Evolutionary conservation across 805 yeast genomes (phyloP).

Genomic region (Yarrowia porcina): DNA sequence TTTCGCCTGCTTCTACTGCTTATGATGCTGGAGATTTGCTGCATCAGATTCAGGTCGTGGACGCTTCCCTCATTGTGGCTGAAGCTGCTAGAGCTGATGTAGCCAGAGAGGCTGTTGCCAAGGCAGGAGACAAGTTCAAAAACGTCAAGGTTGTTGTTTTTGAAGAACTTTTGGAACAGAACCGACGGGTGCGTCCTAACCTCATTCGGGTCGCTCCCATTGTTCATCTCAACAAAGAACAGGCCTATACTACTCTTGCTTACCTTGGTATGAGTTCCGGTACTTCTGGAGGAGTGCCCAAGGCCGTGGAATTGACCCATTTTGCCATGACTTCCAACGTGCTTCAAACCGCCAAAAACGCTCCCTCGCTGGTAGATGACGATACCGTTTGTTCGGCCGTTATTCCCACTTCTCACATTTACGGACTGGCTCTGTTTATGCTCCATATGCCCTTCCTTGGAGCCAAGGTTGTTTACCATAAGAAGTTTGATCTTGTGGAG

Average conservation of each 20-base stretch:
- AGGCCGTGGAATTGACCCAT: constrained; percentile 71
- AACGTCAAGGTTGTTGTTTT: constrained; percentile 8
- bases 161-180: constrained; percentile 14
- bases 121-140: constrained; percentile 41
- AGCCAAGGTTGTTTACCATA: constrained; percentile 13
- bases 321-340: constrained; percentile 46
- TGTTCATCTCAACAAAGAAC: neutral
- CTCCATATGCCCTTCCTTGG: constrained; percentile 23
- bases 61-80: constrained; percentile 1
- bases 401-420: constrained; percentile 39
- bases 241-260: constrained; percentile 28
- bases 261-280: constrained; percentile 39
- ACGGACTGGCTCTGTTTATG: constrained; percentile 37
- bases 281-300: constrained; percentile 54
- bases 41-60: constrained; percentile 27
- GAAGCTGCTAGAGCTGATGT: constrained; percentile 4
- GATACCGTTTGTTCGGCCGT: constrained; percentile 39
- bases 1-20: constrained; percentile 16
- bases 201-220: constrained; percentile 9
- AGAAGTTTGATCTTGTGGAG: constrained; percentile 22
- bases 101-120: constrained; percentile 40
- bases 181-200: constrained; percentile 15
- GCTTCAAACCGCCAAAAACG: constrained; percentile 29
- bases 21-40: constrained; percentile 15
- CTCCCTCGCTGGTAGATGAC: constrained; percentile 44